phyloP scores from a whole-genome alignment of 176 grass and related monocot genomes.

The Triticum urartu region DNA sequence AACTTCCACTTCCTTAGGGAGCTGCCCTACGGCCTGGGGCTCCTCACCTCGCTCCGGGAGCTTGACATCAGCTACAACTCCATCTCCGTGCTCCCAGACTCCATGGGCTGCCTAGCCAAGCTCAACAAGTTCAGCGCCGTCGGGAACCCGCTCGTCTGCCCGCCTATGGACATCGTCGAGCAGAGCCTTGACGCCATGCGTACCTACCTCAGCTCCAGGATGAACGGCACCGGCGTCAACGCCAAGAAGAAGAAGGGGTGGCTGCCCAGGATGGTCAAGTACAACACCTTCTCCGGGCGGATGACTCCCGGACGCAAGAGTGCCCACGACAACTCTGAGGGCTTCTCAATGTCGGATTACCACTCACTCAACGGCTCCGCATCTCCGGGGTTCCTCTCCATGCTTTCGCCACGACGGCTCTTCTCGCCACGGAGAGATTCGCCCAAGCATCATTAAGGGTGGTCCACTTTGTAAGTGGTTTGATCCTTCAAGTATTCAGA shows the following conservation, averaged over 20 bases:
- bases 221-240: slow-evolving; percentile 46
- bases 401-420: slow-evolving; percentile 74
- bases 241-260: slow-evolving; percentile 46
- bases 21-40: slow-evolving; percentile 77
- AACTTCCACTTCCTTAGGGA: slow-evolving; percentile 79
- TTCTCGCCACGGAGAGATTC: slow-evolving; percentile 69
- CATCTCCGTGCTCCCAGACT: slow-evolving; percentile 68
- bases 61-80: slow-evolving; percentile 95
- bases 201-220: slow-evolving; percentile 59
- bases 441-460: slow-evolving; percentile 35
- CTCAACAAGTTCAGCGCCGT: slow-evolving; percentile 60
- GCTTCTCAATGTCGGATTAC: slow-evolving; percentile 71
- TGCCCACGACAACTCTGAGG: slow-evolving; percentile 39
- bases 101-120: slow-evolving; percentile 87
- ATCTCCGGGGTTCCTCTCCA: slow-evolving; percentile 64
- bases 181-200: slow-evolving; percentile 80
- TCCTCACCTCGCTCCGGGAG: slow-evolving; percentile 71
- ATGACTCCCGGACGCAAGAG: slow-evolving; percentile 37
- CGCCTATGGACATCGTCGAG: slow-evolving; percentile 73
- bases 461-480: slow-evolving; percentile 15
- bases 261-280: slow-evolving; percentile 65
- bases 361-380: slow-evolving; percentile 61
- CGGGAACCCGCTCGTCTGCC: slow-evolving; percentile 74
- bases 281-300: slow-evolving; percentile 52
- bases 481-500: slow-evolving; percentile 30